phyloP scores from a whole-genome alignment of 257 asterid species.

The Gentiana dahurica region DNA sequence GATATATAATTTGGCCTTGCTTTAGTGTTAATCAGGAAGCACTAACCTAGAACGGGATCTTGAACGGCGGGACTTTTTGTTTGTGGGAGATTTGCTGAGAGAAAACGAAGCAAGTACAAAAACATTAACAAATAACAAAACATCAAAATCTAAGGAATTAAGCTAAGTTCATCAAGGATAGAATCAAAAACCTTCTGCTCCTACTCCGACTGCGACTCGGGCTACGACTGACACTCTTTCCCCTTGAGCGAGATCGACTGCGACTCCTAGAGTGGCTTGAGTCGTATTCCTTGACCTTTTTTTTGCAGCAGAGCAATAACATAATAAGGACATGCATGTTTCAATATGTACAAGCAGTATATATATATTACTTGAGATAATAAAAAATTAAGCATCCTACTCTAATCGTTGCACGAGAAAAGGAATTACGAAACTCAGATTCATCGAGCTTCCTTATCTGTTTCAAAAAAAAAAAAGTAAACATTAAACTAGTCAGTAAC shows the following conservation, averaged over 20 bases:
- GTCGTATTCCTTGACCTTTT: slow-evolving; percentile 83
- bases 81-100: slow-evolving; percentile 89
- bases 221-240: slow-evolving; percentile 65
- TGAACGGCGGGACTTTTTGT: slow-evolving; percentile 59
- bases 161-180: slow-evolving; percentile 5
- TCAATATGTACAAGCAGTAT: not conserved
- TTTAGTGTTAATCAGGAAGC: slow-evolving; percentile 30
- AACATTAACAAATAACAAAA: not conserved
- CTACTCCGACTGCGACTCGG: slow-evolving; percentile 65
- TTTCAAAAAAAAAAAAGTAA: slow-evolving; percentile 8
- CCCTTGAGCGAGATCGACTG: slow-evolving; percentile 64
- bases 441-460: slow-evolving; percentile 92
- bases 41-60: slow-evolving; percentile 46
- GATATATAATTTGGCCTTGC: slow-evolving; percentile 52
- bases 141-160: not conserved
- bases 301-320: slow-evolving; percentile 4
- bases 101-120: slow-evolving; percentile 9
- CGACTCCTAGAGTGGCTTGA: slow-evolving; percentile 70
- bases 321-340: not conserved
- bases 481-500: not conserved
- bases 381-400: slow-evolving; percentile 28
- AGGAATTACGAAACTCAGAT: slow-evolving; percentile 89
- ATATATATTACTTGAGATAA: not conserved
- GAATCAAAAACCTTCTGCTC: slow-evolving; percentile 54
- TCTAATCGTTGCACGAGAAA: slow-evolving; percentile 64